Evolutionary conservation across 441 rosid genomes (phyloP), one percentile per base, ranked within the genome.

Genomic region (Pelargonium citronellum): DNA sequence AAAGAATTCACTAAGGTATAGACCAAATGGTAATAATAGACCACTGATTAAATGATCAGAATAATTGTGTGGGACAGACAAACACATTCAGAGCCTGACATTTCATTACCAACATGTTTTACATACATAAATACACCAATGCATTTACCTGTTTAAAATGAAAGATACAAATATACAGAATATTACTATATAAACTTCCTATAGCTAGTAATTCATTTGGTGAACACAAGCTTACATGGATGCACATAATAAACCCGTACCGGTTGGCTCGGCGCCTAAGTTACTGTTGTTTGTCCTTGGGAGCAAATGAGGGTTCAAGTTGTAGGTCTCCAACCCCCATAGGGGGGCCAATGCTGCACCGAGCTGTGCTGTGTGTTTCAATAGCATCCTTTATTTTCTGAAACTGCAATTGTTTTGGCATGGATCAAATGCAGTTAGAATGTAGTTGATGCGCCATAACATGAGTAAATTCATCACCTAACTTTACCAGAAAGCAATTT

Each of bases 311-410:
- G 7, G 84, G 75, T 73, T 88, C 90, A 57, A 88, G 85, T 47
- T 83, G 82, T 27, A 91, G 79, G 27, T 83, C 91, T 78, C 83
- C 91, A 13, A 84, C 83, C 68, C 81, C 85, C 67, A 78, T 87
- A 4, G 86, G 69, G 8, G 93, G 88, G 62, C 86, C 83, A 0
- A 78, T 64, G 80, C 89, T 80, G 88, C 83, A 78, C 47, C 81
- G 87, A 1, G 70, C 84, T 0, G 90, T 78, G 73, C 80, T 81
- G 84, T 90, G 98, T 73, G 67, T 79, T 79, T 79, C 44, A 46
- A 91, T 88, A 0, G 91, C 96, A 72, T 87, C 94, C 81, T 91
- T 94, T 70, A 94, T 88, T 81, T 88, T 94, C 78, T 88, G 97
- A 79, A 94, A 94, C 97, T 94, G 97, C 80, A 71, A n/a, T 22